Evolutionary conservation across 2,329 filamentous ascomycete species (phyloP).

Genomic region (Colletotrichum liaoningense): DNA sequence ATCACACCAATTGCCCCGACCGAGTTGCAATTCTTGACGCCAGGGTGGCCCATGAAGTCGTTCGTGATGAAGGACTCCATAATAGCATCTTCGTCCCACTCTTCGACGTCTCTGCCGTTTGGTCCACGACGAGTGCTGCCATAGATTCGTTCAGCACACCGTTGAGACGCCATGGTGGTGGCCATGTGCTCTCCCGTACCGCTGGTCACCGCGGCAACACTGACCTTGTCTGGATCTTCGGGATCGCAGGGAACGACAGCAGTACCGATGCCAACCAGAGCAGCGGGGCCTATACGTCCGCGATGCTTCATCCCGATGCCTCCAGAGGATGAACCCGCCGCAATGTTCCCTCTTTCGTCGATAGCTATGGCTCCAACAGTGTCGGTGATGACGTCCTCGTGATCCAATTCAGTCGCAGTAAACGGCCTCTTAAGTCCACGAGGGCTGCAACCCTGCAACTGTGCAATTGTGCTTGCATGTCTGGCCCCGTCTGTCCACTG

Average conservation of each 20-base stretch:
- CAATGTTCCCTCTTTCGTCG: conserved; percentile 86
- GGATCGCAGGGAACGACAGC: conserved; percentile 84
- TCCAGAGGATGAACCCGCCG: conserved; percentile 94
- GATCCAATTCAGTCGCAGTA: conserved; percentile 37
- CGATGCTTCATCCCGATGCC: conserved; percentile 99
- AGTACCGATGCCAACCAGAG: conserved; percentile 90
- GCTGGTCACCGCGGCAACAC: conserved; percentile 88
- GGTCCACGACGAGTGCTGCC: conserved; percentile 70
- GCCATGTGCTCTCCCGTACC: conserved; percentile 99
- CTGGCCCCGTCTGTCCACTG: conserved; percentile 25
- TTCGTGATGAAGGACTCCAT: conserved; percentile 81
- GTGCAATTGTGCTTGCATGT: conserved; percentile 22
- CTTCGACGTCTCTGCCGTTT: conserved; percentile 71
- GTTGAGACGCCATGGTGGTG: conserved; percentile 89
- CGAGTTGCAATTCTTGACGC: conserved; percentile 82
- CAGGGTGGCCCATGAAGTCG: conserved; percentile 95
- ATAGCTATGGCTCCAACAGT: conserved; percentile 97
- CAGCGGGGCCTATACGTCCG: conserved; percentile 91
- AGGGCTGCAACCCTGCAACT: conserved; percentile 36
- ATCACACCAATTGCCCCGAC: conserved; percentile 92
- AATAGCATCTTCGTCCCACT: conserved; percentile 80
- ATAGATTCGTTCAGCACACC: conserved; percentile 88
- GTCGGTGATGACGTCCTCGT: conserved; percentile 81
- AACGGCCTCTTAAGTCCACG: conserved; percentile 51
- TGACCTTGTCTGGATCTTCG: conserved; percentile 74